These are phyloP conservation scores for Chenopodium suecicum DNA, from an alignment of 148 eudicot species.

Conservation along the genomic window DNA sequence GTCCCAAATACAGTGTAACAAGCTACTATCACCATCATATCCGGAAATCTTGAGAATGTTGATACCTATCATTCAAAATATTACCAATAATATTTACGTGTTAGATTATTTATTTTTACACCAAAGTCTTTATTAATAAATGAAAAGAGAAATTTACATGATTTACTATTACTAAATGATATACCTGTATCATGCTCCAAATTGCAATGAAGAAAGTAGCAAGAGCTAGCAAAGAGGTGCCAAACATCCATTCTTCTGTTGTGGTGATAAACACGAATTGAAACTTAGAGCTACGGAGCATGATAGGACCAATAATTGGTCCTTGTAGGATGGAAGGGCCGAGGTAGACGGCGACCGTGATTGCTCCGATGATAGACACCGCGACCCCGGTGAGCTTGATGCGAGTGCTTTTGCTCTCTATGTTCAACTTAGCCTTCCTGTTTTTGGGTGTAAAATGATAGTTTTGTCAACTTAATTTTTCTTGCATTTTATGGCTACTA, in stretches of 20 bases:
- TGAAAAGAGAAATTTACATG: too few relatives aligned
- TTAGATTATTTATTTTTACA: too few relatives aligned
- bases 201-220: slow-evolving; percentile 53
- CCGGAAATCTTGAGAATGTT: slow-evolving; percentile 48
- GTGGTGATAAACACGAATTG: slow-evolving; percentile 40
- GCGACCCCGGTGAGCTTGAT: slow-evolving; percentile 42
- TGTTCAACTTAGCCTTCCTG: slow-evolving; percentile 46
- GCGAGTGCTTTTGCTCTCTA: slow-evolving; percentile 36
- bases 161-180: too few relatives aligned
- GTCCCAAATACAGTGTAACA: slow-evolving; percentile 66
- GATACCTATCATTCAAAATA: slow-evolving; percentile 38
- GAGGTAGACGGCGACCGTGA: slow-evolving; percentile 35
- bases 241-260: slow-evolving; percentile 56
- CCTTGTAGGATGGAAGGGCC: slow-evolving; percentile 52
- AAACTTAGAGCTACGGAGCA: slow-evolving; percentile 29
- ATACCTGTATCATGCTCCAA: slow-evolving; percentile 69
- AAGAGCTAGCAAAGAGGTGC: slow-evolving; percentile 54
- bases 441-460: neutral
- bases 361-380: slow-evolving; percentile 45
- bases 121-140: too few relatives aligned
- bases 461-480: too few relatives aligned
- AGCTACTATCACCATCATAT: slow-evolving; percentile 66
- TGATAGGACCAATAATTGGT: slow-evolving; percentile 27
- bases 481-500: too few relatives aligned
- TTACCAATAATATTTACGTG: too few relatives aligned